Percentiles rank a stretch among this genome's conserved stretches.
phyloP scores from a whole-genome alignment of 306 rosid species.

The Pterocarpus macrocarpus region DNA sequence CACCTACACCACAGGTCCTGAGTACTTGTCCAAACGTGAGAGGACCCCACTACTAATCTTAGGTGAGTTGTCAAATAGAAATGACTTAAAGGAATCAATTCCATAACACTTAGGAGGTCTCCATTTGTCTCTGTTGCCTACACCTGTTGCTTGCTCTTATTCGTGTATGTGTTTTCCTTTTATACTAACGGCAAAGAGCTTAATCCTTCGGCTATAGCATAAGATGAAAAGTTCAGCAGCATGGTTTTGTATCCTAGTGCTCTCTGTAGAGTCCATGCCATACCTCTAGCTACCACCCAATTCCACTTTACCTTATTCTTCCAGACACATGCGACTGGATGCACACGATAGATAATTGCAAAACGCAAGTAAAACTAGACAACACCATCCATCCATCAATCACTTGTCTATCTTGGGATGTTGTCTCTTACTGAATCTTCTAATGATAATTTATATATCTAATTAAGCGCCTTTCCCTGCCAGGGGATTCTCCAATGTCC shows the following conservation, averaged over 20 bases:
- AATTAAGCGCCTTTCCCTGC: conserved; percentile 23
- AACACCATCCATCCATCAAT: conserved; percentile 50
- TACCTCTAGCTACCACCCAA: conserved; percentile 29
- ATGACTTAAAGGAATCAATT: conserved; percentile 43
- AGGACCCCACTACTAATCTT: conserved; percentile 26
- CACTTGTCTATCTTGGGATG: conserved; percentile 40
- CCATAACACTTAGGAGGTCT: conserved; percentile 32
- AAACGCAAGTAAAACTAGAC: conserved; percentile 30
- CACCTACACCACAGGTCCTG: background rate
- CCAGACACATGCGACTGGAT: conserved; percentile 29
- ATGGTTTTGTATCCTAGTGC: conserved; percentile 31
- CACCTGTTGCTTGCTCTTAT: conserved; percentile 8
- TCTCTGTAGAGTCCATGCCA: conserved; percentile 5
- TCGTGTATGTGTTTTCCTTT: background rate
- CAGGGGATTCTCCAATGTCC: conserved; percentile 24
- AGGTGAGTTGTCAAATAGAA: conserved; percentile 36
- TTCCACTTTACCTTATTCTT: conserved; percentile 40
- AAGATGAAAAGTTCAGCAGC: conserved; percentile 29
- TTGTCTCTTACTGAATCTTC: conserved; percentile 49
- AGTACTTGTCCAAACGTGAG: conserved; percentile 34
- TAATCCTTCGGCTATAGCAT: conserved; percentile 25
- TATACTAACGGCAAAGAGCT: conserved; percentile 1
- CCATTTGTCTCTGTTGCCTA: conserved; percentile 36
- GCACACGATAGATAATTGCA: conserved; percentile 22
- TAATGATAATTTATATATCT: conserved; percentile 14